These are phyloP conservation scores for Cicer pinnatifidum DNA, from an alignment of 306 rosid species.

Conservation along the genomic window DNA sequence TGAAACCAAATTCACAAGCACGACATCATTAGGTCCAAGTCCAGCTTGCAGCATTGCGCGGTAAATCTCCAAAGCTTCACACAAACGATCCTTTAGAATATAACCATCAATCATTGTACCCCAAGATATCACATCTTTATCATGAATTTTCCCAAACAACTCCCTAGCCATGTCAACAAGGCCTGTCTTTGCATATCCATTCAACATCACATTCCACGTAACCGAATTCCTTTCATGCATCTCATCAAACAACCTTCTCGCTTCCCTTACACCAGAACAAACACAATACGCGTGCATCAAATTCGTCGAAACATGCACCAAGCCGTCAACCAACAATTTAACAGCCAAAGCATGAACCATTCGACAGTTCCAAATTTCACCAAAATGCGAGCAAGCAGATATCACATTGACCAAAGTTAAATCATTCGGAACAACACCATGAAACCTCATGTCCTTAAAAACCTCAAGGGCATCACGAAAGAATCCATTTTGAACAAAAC, in stretches of 20 bases:
- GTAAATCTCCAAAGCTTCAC: conserved; percentile 69
- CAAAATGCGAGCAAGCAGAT: conserved; percentile 62
- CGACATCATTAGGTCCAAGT: conserved; percentile 65
- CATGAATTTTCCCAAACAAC: conserved; percentile 67
- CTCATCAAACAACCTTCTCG: conserved; percentile 60
- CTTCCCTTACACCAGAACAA: conserved; percentile 65
- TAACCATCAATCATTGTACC: conserved; percentile 85
- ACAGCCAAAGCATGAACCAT: conserved; percentile 70
- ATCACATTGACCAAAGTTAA: conserved; percentile 73
- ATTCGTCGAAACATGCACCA: conserved; percentile 70
- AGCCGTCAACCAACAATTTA: conserved; percentile 56
- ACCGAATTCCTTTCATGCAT: conserved; percentile 75
- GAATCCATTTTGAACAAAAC: conserved; percentile 64
- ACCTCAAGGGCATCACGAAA: conserved; percentile 69
- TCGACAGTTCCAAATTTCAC: conserved; percentile 65
- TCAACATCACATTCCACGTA: conserved; percentile 86
- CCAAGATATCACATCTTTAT: conserved; percentile 83
- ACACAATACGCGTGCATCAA: conserved; percentile 79
- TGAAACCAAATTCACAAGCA: conserved; percentile 78
- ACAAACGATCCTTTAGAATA: conserved; percentile 60
- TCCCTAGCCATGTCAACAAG: conserved; percentile 62
- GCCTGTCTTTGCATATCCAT: conserved; percentile 80
- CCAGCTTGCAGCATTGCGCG: conserved; percentile 62
- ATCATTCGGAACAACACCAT: conserved; percentile 67
- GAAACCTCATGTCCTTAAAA: conserved; percentile 71